A percentile compares a stretch with the other conserved stretches of the same genome.
Conservation (phyloP, 1,139 yeast genomes). For the Lodderomyces oxycetoniae region DNA sequence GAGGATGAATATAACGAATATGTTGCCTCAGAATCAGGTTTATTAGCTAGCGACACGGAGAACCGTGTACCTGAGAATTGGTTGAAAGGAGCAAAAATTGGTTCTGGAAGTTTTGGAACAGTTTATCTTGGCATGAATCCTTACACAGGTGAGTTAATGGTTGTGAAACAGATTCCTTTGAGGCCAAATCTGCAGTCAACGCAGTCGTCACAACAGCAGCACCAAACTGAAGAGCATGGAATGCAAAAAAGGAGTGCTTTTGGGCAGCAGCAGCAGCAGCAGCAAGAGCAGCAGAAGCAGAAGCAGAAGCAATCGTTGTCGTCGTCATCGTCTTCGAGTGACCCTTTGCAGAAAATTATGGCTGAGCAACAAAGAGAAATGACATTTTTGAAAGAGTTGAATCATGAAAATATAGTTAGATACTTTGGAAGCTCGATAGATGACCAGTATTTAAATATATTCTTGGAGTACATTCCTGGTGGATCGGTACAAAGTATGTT, state of each 20-base stretch:
- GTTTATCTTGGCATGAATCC: constrained; percentile 92
- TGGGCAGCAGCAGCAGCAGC: background rate
- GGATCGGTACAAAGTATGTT: constrained; percentile 90
- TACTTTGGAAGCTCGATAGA: constrained; percentile 83
- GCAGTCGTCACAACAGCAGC: constrained; percentile 1
- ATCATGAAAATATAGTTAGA: constrained; percentile 89
- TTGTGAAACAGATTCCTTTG: constrained; percentile 86
- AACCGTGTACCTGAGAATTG: constrained; percentile 65
- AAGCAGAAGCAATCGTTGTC: background rate
- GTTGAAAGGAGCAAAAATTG: constrained; percentile 90
- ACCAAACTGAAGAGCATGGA: constrained; percentile 27
- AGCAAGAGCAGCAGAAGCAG: background rate
- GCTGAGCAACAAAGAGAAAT: constrained; percentile 88
- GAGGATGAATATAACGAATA: constrained; percentile 5
- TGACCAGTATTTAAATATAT: constrained; percentile 68
- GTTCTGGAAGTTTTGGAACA: constrained; percentile 92
- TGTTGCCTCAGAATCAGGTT: constrained; percentile 9
- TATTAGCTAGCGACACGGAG: constrained; percentile 5
- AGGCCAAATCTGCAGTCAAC: constrained; percentile 28
- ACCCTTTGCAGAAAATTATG: constrained; percentile 42
- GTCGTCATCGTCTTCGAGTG: background rate
- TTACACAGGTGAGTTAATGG: constrained; percentile 91
- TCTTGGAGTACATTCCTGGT: constrained; percentile 93
- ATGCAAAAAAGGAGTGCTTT: constrained; percentile 22
- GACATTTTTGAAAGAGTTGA: constrained; percentile 67